phyloP scores from a whole-genome alignment of 495 filamentous ascomycete genomes.

The Alectoria sarmentosa region DNA sequence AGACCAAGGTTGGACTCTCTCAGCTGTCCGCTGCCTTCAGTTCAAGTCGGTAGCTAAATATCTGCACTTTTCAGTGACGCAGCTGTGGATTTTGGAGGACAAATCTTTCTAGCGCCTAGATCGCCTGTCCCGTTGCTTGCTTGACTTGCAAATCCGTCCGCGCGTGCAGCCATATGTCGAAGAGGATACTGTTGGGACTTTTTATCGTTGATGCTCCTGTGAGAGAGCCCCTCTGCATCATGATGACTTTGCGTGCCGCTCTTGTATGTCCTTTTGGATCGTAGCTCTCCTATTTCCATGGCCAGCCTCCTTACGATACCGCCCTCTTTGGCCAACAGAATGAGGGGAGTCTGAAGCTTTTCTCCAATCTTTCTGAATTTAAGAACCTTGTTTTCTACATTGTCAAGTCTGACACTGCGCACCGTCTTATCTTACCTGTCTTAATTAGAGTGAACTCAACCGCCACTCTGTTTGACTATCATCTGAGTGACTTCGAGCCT shows the following conservation, averaged over 20 bases:
- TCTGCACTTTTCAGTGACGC: constrained; percentile 36
- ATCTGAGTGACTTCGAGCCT: constrained; percentile 39
- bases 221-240: neutral
- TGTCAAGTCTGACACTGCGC: constrained; percentile 16
- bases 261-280: too few species aligned
- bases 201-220: constrained; percentile 51
- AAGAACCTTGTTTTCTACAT: constrained; percentile 8
- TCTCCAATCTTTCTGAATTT: neutral
- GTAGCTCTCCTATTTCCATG: constrained; percentile 43
- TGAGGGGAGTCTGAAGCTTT: constrained; percentile 26
- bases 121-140: constrained; percentile 38
- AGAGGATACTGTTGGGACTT: constrained; percentile 45
- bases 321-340: constrained; percentile 29
- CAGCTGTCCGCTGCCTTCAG: neutral
- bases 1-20: neutral
- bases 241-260: neutral
- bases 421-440: constrained; percentile 29
- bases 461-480: constrained; percentile 38
- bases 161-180: constrained; percentile 54
- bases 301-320: constrained; percentile 38
- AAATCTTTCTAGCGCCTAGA: constrained; percentile 39
- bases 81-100: constrained; percentile 55
- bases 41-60: neutral
- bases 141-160: constrained; percentile 53
- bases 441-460: constrained; percentile 38